Conservation (phyloP, 495 filamentous ascomycete genomes). For the Trichoderma orchidacearum region DNA sequence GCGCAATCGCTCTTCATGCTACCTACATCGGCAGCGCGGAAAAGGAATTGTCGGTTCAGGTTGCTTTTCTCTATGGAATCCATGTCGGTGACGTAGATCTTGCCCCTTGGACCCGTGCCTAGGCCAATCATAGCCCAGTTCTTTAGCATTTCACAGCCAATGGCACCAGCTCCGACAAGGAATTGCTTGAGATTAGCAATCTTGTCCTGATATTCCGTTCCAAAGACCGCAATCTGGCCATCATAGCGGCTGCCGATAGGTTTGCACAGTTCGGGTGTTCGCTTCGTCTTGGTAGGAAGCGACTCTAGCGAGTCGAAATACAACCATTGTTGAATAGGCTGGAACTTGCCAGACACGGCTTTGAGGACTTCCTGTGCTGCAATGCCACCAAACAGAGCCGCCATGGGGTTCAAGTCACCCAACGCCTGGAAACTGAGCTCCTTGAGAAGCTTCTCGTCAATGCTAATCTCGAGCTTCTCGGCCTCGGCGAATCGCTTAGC, state of each 20-base stretch:
- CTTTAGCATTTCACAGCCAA: constrained; percentile 98
- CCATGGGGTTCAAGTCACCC: constrained; percentile 83
- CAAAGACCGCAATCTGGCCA: constrained; percentile 94
- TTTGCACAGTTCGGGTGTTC: constrained; percentile 79
- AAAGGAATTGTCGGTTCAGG: constrained; percentile 94
- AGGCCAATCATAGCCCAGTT: constrained; percentile 99
- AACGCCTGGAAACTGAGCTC: constrained; percentile 94
- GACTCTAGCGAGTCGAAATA: constrained; percentile 98
- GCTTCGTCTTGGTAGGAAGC: constrained; percentile 54
- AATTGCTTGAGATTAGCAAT: constrained; percentile 80
- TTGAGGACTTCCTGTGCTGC: constrained; percentile 95
- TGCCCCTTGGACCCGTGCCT: constrained; percentile 74
- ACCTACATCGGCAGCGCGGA: constrained; percentile 87
- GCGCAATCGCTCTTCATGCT: constrained; percentile 96
- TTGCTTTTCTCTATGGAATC: constrained; percentile 99
- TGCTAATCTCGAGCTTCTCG: constrained; percentile 58
- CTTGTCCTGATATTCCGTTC: constrained; percentile 87
- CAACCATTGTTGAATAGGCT: constrained; percentile 81
- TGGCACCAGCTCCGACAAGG: constrained; percentile 91
- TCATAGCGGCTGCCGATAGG: constrained; percentile 79
- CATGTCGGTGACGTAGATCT: constrained; percentile 90
- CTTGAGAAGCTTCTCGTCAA: constrained; percentile 83
- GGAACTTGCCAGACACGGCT: constrained; percentile 94
- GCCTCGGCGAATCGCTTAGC: constrained; percentile 57
- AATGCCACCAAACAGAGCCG: constrained; percentile 90